Conservation (phyloP, 2,329 filamentous ascomycete genomes). For the Penicillium sp. region DNA sequence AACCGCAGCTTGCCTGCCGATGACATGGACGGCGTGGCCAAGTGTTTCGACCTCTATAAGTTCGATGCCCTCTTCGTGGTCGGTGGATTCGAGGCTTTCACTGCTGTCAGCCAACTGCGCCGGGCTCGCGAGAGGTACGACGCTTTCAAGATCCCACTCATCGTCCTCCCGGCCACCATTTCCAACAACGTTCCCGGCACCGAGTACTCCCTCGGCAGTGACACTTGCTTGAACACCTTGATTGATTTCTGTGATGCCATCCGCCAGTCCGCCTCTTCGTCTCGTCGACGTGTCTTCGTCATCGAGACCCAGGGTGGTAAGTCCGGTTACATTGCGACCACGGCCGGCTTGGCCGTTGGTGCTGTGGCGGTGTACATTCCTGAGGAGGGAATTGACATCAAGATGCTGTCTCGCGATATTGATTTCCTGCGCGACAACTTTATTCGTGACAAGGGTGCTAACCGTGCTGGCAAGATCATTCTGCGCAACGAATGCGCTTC, state of each 20-base stretch:
- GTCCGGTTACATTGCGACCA: slow-evolving; percentile 88
- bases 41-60: slow-evolving; percentile 78
- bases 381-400: slow-evolving; percentile 89
- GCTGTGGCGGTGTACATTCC: slow-evolving; percentile 94
- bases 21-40: slow-evolving; percentile 78
- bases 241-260: slow-evolving; percentile 96
- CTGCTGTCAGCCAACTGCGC: slow-evolving; percentile 81
- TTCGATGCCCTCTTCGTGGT: slow-evolving; percentile 91
- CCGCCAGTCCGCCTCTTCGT: slow-evolving; percentile 92
- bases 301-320: slow-evolving; percentile 96
- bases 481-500: slow-evolving; percentile 96
- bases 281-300: slow-evolving; percentile 89
- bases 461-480: slow-evolving; percentile 86
- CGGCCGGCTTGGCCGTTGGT: slow-evolving; percentile 87
- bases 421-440: slow-evolving; percentile 85
- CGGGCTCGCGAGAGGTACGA: slow-evolving; percentile 75
- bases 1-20: slow-evolving; percentile 90
- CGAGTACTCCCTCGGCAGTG: slow-evolving; percentile 93
- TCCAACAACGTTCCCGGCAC: slow-evolving; percentile 98
- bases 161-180: slow-evolving; percentile 90
- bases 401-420: slow-evolving; percentile 90
- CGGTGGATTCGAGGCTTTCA: slow-evolving; percentile 96
- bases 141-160: slow-evolving; percentile 88
- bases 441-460: slow-evolving; percentile 78
- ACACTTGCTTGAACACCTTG: slow-evolving; percentile 93